phyloP scores from a whole-genome alignment of 495 filamentous ascomycete genomes.

The Trichocladium uniseriatum region DNA sequence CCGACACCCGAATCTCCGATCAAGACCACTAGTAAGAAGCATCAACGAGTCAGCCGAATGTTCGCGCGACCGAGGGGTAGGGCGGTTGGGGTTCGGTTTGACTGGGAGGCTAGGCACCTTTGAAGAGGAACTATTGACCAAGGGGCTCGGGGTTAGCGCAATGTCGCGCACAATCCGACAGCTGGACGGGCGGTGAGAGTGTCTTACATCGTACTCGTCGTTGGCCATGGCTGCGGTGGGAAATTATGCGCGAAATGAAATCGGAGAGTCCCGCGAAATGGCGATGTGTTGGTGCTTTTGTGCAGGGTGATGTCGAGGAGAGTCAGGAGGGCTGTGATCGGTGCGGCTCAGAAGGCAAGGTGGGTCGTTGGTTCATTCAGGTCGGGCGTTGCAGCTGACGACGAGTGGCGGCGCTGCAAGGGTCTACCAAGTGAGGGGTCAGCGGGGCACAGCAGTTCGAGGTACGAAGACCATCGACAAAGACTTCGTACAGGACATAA shows the following conservation, averaged over 20 bases:
- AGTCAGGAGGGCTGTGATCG: constrained; percentile 22
- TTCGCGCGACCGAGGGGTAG: constrained; percentile 8
- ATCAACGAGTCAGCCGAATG: constrained; percentile 24
- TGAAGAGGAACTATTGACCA: constrained; percentile 86
- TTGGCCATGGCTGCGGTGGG: constrained; percentile 70
- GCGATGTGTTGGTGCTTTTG: constrained; percentile 17
- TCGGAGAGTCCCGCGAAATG: constrained; percentile 12
- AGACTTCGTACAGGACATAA: too few species aligned
- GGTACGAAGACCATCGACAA: too few species aligned
- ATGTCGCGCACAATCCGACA: constrained; percentile 7
- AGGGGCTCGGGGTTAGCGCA: constrained; percentile 25
- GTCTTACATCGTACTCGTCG: constrained; percentile 98
- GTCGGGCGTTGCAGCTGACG: constrained; percentile 17
- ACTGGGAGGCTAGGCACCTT: constrained; percentile 51
- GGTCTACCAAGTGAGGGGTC: too few species aligned
- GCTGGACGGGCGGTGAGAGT: background rate
- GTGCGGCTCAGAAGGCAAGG: constrained; percentile 25
- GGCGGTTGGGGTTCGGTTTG: background rate
- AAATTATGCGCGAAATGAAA: constrained; percentile 11
- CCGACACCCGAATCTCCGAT: constrained; percentile 99
- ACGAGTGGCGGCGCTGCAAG: constrained; percentile 11
- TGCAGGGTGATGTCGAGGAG: constrained; percentile 23
- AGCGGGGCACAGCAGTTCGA: background rate
- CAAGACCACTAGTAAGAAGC: constrained; percentile 65
- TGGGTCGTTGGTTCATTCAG: constrained; percentile 19